phyloP scores from a whole-genome alignment of 1,284 basidiomycete species.

The Phlebopus sp. region DNA sequence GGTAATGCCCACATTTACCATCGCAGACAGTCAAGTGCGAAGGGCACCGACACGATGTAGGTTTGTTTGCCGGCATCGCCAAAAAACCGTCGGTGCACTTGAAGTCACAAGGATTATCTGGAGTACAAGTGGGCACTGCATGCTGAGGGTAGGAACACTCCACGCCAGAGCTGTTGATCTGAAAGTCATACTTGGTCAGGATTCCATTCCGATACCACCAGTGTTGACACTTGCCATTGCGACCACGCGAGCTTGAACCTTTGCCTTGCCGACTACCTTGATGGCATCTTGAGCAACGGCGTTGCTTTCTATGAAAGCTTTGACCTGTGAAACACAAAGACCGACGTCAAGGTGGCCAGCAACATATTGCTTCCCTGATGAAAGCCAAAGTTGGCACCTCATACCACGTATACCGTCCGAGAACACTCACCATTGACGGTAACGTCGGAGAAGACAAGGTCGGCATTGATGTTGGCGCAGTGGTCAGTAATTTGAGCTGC shows the following conservation, averaged over 20 bases:
- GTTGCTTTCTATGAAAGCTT: conserved; percentile 11
- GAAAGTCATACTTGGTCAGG: neutral
- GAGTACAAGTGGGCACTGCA: conserved; percentile 7
- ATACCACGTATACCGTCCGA: no score
- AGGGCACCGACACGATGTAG: conserved; percentile 21
- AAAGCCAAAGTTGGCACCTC: neutral
- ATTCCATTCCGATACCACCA: neutral
- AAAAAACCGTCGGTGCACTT: conserved; percentile 22
- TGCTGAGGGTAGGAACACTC: conserved; percentile 25
- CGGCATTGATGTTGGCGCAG: conserved; percentile 15
- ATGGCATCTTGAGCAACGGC: conserved; percentile 16
- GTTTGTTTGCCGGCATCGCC: conserved; percentile 7
- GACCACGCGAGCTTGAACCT: conserved; percentile 12
- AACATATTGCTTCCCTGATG: conserved; percentile 14
- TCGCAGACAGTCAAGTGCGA: conserved; percentile 17
- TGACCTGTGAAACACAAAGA: conserved; percentile 19
- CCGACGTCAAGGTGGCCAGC: conserved; percentile 17
- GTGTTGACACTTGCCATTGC: conserved; percentile 10
- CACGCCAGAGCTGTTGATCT: conserved; percentile 16
- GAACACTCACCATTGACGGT: conserved; percentile 7
- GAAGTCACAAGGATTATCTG: conserved; percentile 15
- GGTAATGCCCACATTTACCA: conserved; percentile 17
- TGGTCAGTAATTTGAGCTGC: conserved; percentile 3
- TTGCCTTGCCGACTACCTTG: conserved; percentile 16
- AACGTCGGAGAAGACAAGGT: conserved; percentile 18